These are phyloP conservation scores for Penicillium argentinense DNA, from an alignment of 495 filamentous ascomycete species.

Conservation along the genomic window DNA sequence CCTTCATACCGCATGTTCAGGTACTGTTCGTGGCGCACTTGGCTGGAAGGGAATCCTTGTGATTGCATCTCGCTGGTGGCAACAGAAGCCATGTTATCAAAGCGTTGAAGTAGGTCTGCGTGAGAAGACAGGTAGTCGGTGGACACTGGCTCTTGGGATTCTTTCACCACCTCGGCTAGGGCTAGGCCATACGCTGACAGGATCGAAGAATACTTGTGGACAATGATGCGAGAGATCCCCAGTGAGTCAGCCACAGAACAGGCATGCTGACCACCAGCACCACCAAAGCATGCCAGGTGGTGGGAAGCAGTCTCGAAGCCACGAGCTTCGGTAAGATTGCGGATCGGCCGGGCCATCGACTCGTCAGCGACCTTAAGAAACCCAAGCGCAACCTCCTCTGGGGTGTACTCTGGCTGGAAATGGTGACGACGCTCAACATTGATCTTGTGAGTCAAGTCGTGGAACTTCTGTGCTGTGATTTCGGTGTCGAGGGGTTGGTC, in stretches of 20 bases:
- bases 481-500: constrained; percentile 80
- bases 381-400: constrained; percentile 82
- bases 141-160: constrained; percentile 50
- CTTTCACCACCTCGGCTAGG: constrained; percentile 52
- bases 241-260: constrained; percentile 50
- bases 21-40: constrained; percentile 50
- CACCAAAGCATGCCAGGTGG: constrained; percentile 54
- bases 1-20: constrained; percentile 56
- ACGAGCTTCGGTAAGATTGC: constrained; percentile 52
- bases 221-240: constrained; percentile 52
- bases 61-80: constrained; percentile 39
- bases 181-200: constrained; percentile 55
- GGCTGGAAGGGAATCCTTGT: constrained; percentile 38
- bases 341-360: constrained; percentile 54
- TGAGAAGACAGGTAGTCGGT: constrained; percentile 36
- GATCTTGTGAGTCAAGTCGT: constrained; percentile 75
- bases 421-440: constrained; percentile 60
- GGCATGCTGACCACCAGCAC: constrained; percentile 56
- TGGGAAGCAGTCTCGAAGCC: constrained; percentile 52
- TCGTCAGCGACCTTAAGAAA: constrained; percentile 57
- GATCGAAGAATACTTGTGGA: constrained; percentile 55
- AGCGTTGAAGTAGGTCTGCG: constrained; percentile 31
- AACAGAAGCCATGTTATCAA: constrained; percentile 30
- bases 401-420: constrained; percentile 65
- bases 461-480: constrained; percentile 73